Percentiles rank a stretch among this genome's conserved stretches.
These are phyloP conservation scores for Leccinellum rugosiceps DNA, from an alignment of 768 basidiomycete genomes.

Conservation along the genomic window DNA sequence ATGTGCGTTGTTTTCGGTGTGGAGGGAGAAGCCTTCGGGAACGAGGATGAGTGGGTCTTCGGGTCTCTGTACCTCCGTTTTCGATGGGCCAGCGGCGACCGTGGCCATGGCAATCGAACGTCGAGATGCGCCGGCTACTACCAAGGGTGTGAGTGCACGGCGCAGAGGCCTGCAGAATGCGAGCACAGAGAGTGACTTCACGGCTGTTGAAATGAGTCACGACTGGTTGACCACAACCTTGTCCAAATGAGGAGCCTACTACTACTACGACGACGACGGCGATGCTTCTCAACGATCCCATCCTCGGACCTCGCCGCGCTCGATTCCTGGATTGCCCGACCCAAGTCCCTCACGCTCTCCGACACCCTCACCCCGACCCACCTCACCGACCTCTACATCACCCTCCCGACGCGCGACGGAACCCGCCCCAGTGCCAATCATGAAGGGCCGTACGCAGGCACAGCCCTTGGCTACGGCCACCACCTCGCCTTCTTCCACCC, in stretches of 20 bases:
- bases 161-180: conserved; percentile 29
- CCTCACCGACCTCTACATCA: conserved; percentile 61
- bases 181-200: conserved; percentile 18
- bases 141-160: conserved; percentile 11
- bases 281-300: conserved; percentile 14
- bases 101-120: conserved; percentile 7
- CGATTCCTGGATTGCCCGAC: conserved; percentile 53
- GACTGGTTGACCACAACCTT: not conserved
- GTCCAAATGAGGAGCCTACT: not conserved
- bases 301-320: conserved; percentile 26
- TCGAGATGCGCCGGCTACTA: not conserved
- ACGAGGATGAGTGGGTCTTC: conserved; percentile 35
- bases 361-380: conserved; percentile 56
- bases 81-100: not conserved
- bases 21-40: conserved; percentile 74
- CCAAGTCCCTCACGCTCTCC: conserved; percentile 42
- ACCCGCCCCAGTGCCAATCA: conserved; percentile 36
- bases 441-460: too few relatives aligned
- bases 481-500: conserved; percentile 76
- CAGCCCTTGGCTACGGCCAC: conserved; percentile 62
- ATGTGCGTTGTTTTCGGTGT: conserved; percentile 77
- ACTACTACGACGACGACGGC: not conserved
- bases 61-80: not conserved
- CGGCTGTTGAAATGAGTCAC: conserved; percentile 1
- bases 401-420: conserved; percentile 72